phyloP scores from a whole-genome alignment of 2,329 filamentous ascomycete genomes.

The Colletotrichum sp. region DNA sequence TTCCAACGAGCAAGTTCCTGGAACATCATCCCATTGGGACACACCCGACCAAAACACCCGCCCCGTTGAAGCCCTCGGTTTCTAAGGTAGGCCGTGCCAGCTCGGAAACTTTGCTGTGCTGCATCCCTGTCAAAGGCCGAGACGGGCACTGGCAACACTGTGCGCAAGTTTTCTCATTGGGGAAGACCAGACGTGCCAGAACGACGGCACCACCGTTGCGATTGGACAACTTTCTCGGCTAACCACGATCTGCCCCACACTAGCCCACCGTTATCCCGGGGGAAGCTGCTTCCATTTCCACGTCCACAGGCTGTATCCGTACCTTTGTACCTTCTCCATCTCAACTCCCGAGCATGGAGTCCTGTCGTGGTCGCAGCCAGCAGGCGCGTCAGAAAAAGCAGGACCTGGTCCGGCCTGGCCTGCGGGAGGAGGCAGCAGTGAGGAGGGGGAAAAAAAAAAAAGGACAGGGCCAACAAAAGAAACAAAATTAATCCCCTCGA shows the following conservation, averaged over 20 bases:
- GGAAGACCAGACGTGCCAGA: not conserved
- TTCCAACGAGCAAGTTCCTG: not conserved
- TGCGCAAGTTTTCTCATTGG: constrained; percentile 6
- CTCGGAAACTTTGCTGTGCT: not conserved
- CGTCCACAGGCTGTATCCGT: not conserved
- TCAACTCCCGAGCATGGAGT: not conserved
- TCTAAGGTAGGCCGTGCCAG: not conserved
- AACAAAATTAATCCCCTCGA: not conserved
- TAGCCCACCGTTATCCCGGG: not conserved
- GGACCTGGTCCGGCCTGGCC: not conserved
- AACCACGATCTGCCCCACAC: not conserved
- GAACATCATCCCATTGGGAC: not conserved
- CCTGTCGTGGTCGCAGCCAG: not conserved
- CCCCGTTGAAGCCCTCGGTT: not conserved
- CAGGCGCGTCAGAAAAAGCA: not conserved
- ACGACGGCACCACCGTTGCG: not conserved
- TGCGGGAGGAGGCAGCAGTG: not conserved
- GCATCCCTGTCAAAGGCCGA: not conserved
- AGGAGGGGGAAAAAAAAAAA: not conserved
- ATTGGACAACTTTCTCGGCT: constrained; percentile 3
- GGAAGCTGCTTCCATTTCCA: not conserved
- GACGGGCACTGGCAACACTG: not conserved
- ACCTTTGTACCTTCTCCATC: not conserved
- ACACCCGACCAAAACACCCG: not conserved
- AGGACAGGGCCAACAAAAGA: not conserved